Conservation (phyloP, 2,329 filamentous ascomycete species). For the Ceratocystis alfenasii region DNA sequence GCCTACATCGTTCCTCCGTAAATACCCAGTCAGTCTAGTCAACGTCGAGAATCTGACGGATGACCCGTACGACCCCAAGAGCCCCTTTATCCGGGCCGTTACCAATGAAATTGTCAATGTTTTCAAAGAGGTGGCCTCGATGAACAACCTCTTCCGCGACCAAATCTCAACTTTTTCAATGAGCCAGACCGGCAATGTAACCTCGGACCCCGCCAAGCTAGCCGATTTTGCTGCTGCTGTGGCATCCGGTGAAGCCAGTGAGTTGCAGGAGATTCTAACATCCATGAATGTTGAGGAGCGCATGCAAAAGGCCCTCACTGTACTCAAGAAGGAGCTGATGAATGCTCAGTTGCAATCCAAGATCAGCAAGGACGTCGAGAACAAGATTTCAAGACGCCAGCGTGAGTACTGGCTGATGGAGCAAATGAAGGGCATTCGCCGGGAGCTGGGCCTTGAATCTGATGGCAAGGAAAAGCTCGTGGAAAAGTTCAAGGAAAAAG, state of each 20-base stretch:
- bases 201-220: conserved; percentile 84
- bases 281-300: conserved; percentile 85
- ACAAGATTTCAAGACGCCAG: conserved; percentile 92
- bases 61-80: conserved; percentile 81
- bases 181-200: conserved; percentile 89
- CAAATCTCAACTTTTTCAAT: conserved; percentile 96
- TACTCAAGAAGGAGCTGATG: conserved; percentile 97
- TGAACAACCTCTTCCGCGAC: conserved; percentile 91
- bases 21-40: conserved; percentile 84
- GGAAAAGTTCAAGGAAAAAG: conserved; percentile 95
- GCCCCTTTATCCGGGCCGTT: conserved; percentile 75
- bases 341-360: conserved; percentile 95
- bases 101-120: conserved; percentile 98
- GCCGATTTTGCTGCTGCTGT: conserved; percentile 96
- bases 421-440: conserved; percentile 96
- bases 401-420: conserved; percentile 98
- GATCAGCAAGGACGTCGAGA: conserved; percentile 95
- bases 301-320: conserved; percentile 78
- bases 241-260: conserved; percentile 81
- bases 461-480: conserved; percentile 98
- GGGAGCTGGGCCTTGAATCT: conserved; percentile 90
- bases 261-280: conserved; percentile 83
- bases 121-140: conserved; percentile 88
- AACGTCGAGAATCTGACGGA: conserved; percentile 90
- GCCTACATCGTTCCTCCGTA: conserved; percentile 79